Evolutionary conservation across 106 monocot species (phyloP).

Genomic region (Dioscorea zingiberensis): DNA sequence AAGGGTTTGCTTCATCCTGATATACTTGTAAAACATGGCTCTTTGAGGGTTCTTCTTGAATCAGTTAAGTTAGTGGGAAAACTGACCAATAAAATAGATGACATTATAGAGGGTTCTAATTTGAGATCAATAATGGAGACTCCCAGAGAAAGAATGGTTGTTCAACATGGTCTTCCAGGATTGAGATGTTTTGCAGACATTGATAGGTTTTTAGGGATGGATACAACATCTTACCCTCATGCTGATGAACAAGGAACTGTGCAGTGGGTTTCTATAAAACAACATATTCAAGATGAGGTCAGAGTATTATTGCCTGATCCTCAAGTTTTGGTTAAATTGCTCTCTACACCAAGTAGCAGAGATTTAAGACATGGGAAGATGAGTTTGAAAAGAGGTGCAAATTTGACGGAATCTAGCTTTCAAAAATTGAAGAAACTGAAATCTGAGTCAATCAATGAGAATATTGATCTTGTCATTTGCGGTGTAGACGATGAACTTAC

Average conservation of each 20-base stretch:
- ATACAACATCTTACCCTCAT: neutral
- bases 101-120: constrained; percentile 8
- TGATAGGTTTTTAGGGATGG: constrained; percentile 7
- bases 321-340: constrained; percentile 74
- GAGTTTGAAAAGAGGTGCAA: constrained; percentile 43
- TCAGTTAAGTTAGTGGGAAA: constrained; percentile 52
- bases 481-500: constrained; percentile 29
- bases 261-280: constrained; percentile 50
- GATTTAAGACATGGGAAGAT: constrained; percentile 12
- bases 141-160: constrained; percentile 9
- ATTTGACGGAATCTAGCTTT: constrained; percentile 14
- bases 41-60: constrained; percentile 67
- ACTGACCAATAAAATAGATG: constrained; percentile 39
- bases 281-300: constrained; percentile 65
- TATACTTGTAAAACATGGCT: constrained; percentile 65
- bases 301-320: constrained; percentile 64
- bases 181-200: constrained; percentile 15
- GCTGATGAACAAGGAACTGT: constrained; percentile 11
- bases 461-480: constrained; percentile 67
- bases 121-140: neutral
- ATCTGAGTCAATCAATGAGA: constrained; percentile 16
- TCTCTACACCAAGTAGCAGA: constrained; percentile 31
- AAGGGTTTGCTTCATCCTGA: constrained; percentile 83
- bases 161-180: constrained; percentile 13
- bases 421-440: constrained; percentile 36